These are phyloP conservation scores for Sclerotinia minor DNA, from an alignment of 2,329 filamentous ascomycete genomes.

Conservation along the genomic window DNA sequence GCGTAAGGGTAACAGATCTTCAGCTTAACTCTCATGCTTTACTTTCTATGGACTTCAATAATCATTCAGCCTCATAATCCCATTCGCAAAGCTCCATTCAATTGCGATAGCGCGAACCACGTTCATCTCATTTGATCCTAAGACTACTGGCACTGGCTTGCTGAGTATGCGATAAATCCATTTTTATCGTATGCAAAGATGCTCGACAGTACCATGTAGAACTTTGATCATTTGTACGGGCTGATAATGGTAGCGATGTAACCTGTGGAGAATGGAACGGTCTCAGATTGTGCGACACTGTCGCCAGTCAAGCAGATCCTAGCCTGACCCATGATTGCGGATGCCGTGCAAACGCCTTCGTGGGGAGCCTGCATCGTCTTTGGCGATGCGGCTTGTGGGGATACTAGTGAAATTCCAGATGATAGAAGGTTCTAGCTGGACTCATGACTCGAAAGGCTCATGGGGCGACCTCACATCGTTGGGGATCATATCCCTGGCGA, in stretches of 20 bases:
- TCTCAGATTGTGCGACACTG: slow-evolving; percentile 1
- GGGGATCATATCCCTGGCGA: slow-evolving; percentile 3
- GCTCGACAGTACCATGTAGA: slow-evolving; percentile 9
- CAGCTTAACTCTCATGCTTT: slow-evolving; percentile 5
- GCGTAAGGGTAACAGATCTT: slow-evolving; percentile 15
- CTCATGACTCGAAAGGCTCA: slow-evolving; percentile 6
- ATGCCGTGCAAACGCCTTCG: neutral
- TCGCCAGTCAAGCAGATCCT: neutral
- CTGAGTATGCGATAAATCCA: slow-evolving; percentile 8
- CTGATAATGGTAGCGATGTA: slow-evolving; percentile 16
- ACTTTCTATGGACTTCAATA: slow-evolving; percentile 13
- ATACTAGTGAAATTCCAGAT: slow-evolving; percentile 15
- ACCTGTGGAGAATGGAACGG: slow-evolving; percentile 7
- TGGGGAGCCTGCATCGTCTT: slow-evolving; percentile 12
- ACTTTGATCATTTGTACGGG: slow-evolving; percentile 21
- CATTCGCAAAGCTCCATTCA: slow-evolving; percentile 12
- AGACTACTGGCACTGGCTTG: slow-evolving; percentile 12
- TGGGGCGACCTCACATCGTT: slow-evolving; percentile 3
- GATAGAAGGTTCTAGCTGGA: slow-evolving; percentile 9
- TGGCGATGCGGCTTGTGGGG: slow-evolving; percentile 13
- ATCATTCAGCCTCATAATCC: neutral
- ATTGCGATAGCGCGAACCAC: slow-evolving; percentile 13
- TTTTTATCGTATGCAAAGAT: slow-evolving; percentile 13
- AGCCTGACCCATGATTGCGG: slow-evolving; percentile 11
- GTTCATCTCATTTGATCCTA: slow-evolving; percentile 18